Evolutionary conservation across 2,329 filamentous ascomycete genomes (phyloP).

Genomic region (Colletotrichum sp.): DNA sequence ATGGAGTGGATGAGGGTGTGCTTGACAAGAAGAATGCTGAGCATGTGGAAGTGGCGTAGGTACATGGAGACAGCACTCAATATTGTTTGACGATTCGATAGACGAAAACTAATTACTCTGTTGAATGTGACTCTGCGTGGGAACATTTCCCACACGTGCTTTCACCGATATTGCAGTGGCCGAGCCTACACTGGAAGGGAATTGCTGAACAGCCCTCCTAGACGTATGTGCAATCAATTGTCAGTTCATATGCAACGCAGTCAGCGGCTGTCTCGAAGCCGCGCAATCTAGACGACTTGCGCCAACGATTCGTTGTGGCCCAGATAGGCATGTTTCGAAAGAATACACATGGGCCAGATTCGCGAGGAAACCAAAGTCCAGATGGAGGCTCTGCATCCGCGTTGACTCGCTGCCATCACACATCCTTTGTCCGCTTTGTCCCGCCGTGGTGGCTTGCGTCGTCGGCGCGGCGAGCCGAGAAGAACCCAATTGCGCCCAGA

Average conservation of each 20-base stretch:
- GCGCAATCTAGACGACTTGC: background rate
- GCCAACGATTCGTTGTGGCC: background rate
- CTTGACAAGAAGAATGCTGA: slow-evolving; percentile 2
- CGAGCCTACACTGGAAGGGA: background rate
- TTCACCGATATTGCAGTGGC: background rate
- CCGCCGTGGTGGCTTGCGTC: background rate
- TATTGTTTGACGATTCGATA: background rate
- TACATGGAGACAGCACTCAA: background rate
- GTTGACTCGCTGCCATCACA: background rate
- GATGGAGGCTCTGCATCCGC: background rate
- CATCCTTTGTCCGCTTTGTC: background rate
- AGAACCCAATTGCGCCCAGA: background rate
- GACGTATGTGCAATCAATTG: background rate
- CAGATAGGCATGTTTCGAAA: background rate
- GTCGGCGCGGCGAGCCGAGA: slow-evolving; percentile 5
- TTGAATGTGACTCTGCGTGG: background rate
- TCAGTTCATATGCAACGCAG: background rate
- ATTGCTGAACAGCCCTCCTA: background rate
- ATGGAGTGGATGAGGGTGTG: background rate
- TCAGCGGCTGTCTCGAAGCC: background rate
- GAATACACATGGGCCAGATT: background rate
- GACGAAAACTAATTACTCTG: rapidly evolving
- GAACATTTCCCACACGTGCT: background rate
- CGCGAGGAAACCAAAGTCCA: background rate
- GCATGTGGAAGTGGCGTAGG: background rate